Evolutionary conservation across 441 rosid species (phyloP), one percentile per base, ranked within the genome.

Genomic region (Euphorbia corollata): DNA sequence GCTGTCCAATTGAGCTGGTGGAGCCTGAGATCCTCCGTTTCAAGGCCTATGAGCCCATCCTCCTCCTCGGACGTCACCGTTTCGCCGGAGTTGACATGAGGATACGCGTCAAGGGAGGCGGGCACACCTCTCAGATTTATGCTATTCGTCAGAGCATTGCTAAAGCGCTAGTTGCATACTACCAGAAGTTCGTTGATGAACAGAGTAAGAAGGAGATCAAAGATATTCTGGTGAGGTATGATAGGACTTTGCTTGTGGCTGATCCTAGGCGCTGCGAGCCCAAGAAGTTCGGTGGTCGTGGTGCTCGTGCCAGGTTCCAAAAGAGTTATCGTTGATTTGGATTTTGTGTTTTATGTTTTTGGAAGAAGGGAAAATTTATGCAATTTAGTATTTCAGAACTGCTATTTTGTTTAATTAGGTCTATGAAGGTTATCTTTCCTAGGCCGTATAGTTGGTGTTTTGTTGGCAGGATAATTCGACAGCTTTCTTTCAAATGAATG

Each of bases 261-360:
- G 96, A 89, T 74, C 96, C 90, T 10, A 80, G 96, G 65, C 69
- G 92, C 56, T 89, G 92, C 64, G 92, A 89, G 87, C 87, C 96
- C 1, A 89, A 89, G 89, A 87, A 89, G 85, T 89, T 87, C 11
- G 92, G 92, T 68, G 96, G 93, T 36, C 87, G 87, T 45, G 93
- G 96, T 63, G 96, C 96, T 30, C 87, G 96, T 67, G 79, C 96
- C 47, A 87, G 96, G 78, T 89, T 87, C 90, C 96, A 87, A 84
- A 89, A 89, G 83, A 79, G 85, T 80, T 89, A 89, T 80, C 96
- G 96, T 87, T 89, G 78, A 86, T 8, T 30, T 20, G 12, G 2
- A 39, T 27, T 27, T 27, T 27, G 32, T 27, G 0, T 24, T 0
- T 8, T 15, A 9, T 34, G 9, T 4, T 18, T 15, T 60, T 16